Base-by-base conservation (phyloP, 2,329 filamentous ascomycete genomes). In the Juglanconis juglandina region DNA sequence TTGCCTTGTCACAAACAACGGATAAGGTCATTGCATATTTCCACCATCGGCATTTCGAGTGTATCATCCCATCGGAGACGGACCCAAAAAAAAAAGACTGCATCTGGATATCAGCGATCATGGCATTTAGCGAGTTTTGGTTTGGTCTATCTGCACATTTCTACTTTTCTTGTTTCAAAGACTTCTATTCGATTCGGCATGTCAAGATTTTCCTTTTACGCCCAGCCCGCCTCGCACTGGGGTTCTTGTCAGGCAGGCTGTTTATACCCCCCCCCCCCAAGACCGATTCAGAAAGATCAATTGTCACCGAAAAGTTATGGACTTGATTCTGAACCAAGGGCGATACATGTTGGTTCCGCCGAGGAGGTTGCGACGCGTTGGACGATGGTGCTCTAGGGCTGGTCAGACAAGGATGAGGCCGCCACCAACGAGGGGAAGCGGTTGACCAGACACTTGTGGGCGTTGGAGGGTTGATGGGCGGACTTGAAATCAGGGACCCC, bases 51-150 rank as follows among this genome's bases (percentile, higher is more conserved):
- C 54, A 56, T 61, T 58, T 61, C 58, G 49, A 61, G 46, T 63
- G 61, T 63, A 61, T 61, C 50, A 61, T 47, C 51, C 59, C 49
- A 56, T 60, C 47, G 49, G 53, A 60, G 53, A 56, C 53, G 57
- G 57, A 56, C 32, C 71, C 65, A 69, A 66, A 56, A 63, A 63
- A 63, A 63, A 56, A 63, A 63, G 61, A 63, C 58, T 63, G 61
- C 61, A 63, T 63, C 61, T 61, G 61, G 61, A 71, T 74, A 69
- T 71, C 60, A 62, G 56, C 74, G 68, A 70, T 76, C 72, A 74
- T 74, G 73, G 77, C 76, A 79, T 79, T 76, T 77, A 79, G 77
- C 76, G 76, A 75, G 68, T 69, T 68, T 65, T 67, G 66, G 67
- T 64, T 70, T 67, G 66, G 67, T 63, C 69, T 66, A 65, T 66